Conservation (phyloP, 2,329 filamentous ascomycete genomes). For the Trichoderma harzianum region DNA sequence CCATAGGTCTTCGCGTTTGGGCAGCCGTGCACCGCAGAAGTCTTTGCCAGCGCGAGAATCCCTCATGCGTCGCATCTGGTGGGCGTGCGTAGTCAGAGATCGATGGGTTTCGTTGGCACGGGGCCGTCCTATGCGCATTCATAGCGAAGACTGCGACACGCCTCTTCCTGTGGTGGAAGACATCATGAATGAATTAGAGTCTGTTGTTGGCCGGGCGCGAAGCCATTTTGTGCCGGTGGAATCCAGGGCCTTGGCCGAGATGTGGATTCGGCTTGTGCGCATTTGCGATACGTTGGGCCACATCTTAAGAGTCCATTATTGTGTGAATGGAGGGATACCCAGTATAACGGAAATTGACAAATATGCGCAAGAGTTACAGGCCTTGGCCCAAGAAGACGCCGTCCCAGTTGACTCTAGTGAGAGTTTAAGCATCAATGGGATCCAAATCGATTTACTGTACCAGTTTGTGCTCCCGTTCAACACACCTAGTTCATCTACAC, state of each 20-base stretch:
- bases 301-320: background rate
- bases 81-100: slow-evolving; percentile 3
- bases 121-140: slow-evolving; percentile 6
- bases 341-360: background rate
- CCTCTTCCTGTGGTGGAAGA: background rate
- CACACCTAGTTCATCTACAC: background rate
- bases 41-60: background rate
- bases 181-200: background rate
- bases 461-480: background rate
- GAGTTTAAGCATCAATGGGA: background rate
- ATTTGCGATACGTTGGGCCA: slow-evolving; percentile 1
- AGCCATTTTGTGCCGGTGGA: background rate
- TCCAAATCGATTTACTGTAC: background rate
- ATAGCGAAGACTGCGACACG: background rate
- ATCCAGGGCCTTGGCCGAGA: background rate
- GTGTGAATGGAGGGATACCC: background rate
- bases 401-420: background rate
- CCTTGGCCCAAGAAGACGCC: background rate
- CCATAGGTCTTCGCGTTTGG: background rate
- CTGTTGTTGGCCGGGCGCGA: background rate
- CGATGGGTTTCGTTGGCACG: slow-evolving; percentile 3
- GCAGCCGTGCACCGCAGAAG: background rate
- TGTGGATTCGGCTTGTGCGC: slow-evolving; percentile 5
- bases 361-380: background rate
- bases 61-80: slow-evolving; percentile 9